Conservation (phyloP, 2,329 filamentous ascomycete species). For the Pestalotiopsis sp. region DNA sequence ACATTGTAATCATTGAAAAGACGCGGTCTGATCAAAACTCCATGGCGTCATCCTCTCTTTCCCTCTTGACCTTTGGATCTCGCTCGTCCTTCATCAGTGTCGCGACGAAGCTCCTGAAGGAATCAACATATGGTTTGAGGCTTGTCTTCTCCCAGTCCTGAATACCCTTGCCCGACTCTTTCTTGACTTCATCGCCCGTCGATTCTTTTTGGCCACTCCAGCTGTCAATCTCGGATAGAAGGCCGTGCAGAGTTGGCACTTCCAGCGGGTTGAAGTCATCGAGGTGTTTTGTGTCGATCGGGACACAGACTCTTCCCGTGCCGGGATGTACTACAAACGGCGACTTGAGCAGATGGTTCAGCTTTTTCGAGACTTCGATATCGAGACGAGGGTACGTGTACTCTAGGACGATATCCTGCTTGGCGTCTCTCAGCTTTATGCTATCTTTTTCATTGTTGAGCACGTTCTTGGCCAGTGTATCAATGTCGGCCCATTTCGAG, state of each 20-base stretch:
- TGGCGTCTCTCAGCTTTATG: conserved; percentile 78
- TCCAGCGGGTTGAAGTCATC: conserved; percentile 84
- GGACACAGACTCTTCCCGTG: conserved; percentile 92
- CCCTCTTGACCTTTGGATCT: conserved; percentile 56
- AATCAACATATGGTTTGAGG: conserved; percentile 88
- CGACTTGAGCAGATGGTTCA: conserved; percentile 96
- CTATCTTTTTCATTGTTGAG: conserved; percentile 73
- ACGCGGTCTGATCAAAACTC: conserved; percentile 46
- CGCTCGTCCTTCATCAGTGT: conserved; percentile 77
- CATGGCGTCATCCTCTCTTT: conserved; percentile 55
- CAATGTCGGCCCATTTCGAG: conserved; percentile 94
- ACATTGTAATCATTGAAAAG: neutral
- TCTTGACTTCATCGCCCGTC: conserved; percentile 28
- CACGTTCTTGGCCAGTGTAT: conserved; percentile 78
- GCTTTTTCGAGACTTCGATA: conserved; percentile 95
- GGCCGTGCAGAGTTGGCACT: conserved; percentile 85
- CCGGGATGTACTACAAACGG: conserved; percentile 96
- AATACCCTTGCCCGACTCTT: conserved; percentile 35
- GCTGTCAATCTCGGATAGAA: conserved; percentile 83
- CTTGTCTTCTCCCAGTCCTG: conserved; percentile 98
- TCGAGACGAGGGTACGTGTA: conserved; percentile 98
- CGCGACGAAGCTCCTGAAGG: conserved; percentile 81
- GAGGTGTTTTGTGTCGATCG: conserved; percentile 75
- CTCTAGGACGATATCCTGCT: conserved; percentile 94
- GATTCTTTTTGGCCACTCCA: conserved; percentile 60